These are phyloP conservation scores for Combretum micranthum DNA, from an alignment of 345 rosid genomes.

Conservation along the genomic window DNA sequence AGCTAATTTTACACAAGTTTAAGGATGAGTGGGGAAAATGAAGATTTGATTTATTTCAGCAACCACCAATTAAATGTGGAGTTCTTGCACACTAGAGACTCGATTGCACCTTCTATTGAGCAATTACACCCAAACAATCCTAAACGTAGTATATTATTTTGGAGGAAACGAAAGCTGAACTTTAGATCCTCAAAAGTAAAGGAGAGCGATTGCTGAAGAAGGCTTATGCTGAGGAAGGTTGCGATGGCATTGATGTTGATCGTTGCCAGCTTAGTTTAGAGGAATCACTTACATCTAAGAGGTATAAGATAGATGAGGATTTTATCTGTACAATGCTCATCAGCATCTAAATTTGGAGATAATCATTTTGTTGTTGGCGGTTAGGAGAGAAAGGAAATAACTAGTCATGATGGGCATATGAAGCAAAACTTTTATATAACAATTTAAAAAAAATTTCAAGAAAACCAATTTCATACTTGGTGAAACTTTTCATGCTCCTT, in stretches of 20 bases:
- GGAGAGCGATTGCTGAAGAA: constrained; percentile 90
- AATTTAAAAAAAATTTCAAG: too few relatives aligned
- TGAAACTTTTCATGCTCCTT: too few relatives aligned
- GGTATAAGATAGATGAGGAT: constrained; percentile 62
- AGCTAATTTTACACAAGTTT: constrained; percentile 49
- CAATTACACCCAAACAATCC: constrained; percentile 35
- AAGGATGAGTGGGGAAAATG: constrained; percentile 40
- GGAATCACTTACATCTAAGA: constrained; percentile 46
- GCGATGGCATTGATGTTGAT: constrained; percentile 95
- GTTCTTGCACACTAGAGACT: constrained; percentile 30
- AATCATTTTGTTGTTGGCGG: constrained; percentile 77
- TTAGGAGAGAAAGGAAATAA: constrained; percentile 75
- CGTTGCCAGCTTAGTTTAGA: constrained; percentile 88
- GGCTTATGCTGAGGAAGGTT: constrained; percentile 87
- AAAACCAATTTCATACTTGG: too few relatives aligned
- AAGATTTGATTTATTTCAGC: constrained; percentile 78
- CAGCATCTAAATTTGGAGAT: constrained; percentile 80
- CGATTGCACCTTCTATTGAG: constrained; percentile 31
- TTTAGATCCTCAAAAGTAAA: constrained; percentile 79
- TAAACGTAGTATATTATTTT: constrained; percentile 57
- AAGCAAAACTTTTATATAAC: too few relatives aligned
- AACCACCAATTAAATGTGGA: constrained; percentile 53
- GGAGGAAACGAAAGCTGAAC: constrained; percentile 86
- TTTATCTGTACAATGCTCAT: constrained; percentile 44
- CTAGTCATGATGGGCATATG: constrained; percentile 82